A percentile compares a stretch with the other conserved stretches of the same genome.
phyloP scores from a whole-genome alignment of 2,329 filamentous ascomycete genomes.

The Pseudogymnoascus sp. region DNA sequence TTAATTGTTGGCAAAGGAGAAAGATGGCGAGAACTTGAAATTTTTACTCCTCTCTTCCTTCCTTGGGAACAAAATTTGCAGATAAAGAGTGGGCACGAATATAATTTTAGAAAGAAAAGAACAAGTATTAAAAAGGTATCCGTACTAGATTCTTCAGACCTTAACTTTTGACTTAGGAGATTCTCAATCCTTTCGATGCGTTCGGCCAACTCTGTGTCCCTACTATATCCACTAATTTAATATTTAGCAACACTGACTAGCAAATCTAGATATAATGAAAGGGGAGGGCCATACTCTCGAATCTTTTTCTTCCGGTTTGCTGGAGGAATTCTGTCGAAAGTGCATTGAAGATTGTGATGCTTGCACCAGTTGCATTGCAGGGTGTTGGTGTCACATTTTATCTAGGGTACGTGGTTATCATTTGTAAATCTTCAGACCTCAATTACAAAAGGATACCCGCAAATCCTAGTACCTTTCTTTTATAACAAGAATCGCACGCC shows the following conservation, averaged over 20 bases:
- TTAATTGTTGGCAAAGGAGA: background rate
- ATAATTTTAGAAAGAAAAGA: background rate
- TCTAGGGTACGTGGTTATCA: conserved; percentile 30
- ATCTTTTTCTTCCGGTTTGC: conserved; percentile 33
- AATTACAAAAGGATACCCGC: background rate
- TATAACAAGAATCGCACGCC: conserved; percentile 46
- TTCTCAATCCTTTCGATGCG: background rate
- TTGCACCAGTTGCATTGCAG: conserved; percentile 46
- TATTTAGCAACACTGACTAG: background rate
- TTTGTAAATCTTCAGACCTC: background rate
- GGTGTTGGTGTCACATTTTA: conserved; percentile 43
- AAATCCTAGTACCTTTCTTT: conserved; percentile 38
- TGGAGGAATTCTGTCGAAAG: conserved; percentile 33
- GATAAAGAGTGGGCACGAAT: background rate
- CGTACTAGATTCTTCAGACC: background rate
- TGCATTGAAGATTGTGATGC: conserved; percentile 43
- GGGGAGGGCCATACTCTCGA: conserved; percentile 34
- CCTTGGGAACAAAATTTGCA: background rate
- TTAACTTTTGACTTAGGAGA: background rate
- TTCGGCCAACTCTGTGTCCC: background rate
- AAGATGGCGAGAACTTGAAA: background rate
- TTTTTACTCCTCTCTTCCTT: background rate
- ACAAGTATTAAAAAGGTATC: background rate
- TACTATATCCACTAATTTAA: background rate
- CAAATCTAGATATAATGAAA: conserved; percentile 31